Evolutionary conservation across 352 stramenopile genomes (phyloP).

Genomic region (Globisporangium emineosum): DNA sequence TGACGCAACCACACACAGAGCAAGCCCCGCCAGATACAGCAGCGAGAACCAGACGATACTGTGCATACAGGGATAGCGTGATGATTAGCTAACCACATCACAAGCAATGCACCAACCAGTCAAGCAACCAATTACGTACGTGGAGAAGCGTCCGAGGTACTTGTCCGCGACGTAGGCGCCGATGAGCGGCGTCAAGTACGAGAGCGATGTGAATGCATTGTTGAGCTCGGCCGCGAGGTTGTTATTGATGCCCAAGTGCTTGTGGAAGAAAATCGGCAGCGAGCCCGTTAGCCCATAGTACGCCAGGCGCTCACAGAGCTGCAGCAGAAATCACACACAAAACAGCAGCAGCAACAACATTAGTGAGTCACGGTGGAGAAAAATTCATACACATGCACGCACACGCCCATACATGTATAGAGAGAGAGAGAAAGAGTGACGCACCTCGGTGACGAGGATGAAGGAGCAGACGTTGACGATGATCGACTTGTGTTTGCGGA

Average conservation of each 20-base stretch:
- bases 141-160: conserved; percentile 74
- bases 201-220: conserved; percentile 81
- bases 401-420: neutral
- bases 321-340: neutral
- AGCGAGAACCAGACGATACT: conserved; percentile 76
- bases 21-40: conserved; percentile 66
- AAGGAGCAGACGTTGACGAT: conserved; percentile 86
- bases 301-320: conserved; percentile 82
- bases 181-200: conserved; percentile 80
- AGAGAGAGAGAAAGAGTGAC: neutral
- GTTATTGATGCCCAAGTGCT: conserved; percentile 71
- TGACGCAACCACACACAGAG: conserved; percentile 68
- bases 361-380: neutral
- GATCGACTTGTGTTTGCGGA: conserved; percentile 53
- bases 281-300: conserved; percentile 84
- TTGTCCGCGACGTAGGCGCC: conserved; percentile 81
- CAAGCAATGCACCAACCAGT: neutral
- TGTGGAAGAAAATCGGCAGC: conserved; percentile 87
- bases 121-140: conserved; percentile 26
- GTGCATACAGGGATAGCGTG: neutral
- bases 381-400: neutral
- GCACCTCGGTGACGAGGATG: conserved; percentile 82
- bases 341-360: neutral
- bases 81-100: neutral
- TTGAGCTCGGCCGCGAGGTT: conserved; percentile 87